A percentile compares a stretch with the other conserved stretches of the same genome.
Evolutionary conservation across 768 basidiomycete species (phyloP).

Genomic region (Mycena floridula): DNA sequence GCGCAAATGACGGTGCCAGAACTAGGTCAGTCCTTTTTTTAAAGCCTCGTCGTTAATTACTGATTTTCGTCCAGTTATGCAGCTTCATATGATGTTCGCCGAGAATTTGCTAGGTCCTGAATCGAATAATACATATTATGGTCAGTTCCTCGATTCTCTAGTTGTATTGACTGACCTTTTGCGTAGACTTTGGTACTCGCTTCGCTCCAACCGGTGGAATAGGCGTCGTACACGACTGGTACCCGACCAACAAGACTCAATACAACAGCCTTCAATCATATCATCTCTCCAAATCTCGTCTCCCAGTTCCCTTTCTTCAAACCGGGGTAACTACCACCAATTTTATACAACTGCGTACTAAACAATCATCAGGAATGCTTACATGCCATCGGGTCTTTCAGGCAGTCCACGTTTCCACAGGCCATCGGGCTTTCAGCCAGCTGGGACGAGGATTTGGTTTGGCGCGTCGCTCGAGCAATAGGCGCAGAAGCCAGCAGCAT

Average conservation of each 20-base stretch:
- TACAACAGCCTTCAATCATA: conserved; percentile 17
- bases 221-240: conserved; percentile 12
- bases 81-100: conserved; percentile 9
- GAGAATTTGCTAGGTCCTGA: conserved; percentile 9
- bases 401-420: conserved; percentile 20
- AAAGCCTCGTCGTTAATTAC: neutral
- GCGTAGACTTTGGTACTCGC: conserved; percentile 8
- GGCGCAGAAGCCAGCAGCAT: conserved; percentile 18
- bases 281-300: conserved; percentile 15
- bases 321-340: no score
- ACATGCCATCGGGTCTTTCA: conserved; percentile 19
- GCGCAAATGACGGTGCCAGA: conserved; percentile 7
- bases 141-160: neutral
- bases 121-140: conserved; percentile 8
- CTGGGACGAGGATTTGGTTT: conserved; percentile 13
- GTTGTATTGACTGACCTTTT: neutral
- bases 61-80: conserved; percentile 6
- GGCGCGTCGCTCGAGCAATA: conserved; percentile 17
- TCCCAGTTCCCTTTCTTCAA: conserved; percentile 17
- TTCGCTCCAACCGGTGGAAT: conserved; percentile 8
- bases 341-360: no score
- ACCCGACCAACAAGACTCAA: conserved; percentile 12
- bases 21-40: conserved; percentile 3
- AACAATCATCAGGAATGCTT: no score
- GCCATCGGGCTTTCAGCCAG: conserved; percentile 15